Conservation (phyloP, 805 yeast species). For the Pichia insulana region DNA sequence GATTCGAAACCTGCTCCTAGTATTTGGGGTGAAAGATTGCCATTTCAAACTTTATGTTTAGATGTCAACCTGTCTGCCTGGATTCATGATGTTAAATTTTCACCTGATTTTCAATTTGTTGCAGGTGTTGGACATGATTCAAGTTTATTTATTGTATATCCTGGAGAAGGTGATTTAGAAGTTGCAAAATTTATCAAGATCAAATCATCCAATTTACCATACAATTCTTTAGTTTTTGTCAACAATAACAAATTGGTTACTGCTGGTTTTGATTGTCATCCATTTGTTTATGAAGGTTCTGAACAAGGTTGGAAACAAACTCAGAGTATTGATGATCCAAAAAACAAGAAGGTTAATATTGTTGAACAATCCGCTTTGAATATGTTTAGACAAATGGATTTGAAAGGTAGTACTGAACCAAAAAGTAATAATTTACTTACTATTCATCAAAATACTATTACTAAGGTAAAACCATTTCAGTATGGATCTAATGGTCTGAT, state of each 20-base stretch:
- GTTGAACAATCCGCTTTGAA: slow-evolving; percentile 72
- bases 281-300: slow-evolving; percentile 72
- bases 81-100: slow-evolving; percentile 86
- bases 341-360: slow-evolving; percentile 34
- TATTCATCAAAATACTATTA: slow-evolving; percentile 86
- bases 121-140: slow-evolving; percentile 87
- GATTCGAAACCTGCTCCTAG: slow-evolving; percentile 76
- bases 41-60: slow-evolving; percentile 86
- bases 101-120: slow-evolving; percentile 67
- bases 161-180: slow-evolving; percentile 54
- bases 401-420: slow-evolving; percentile 68
- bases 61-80: slow-evolving; percentile 74
- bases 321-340: slow-evolving; percentile 55
- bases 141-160: slow-evolving; percentile 70
- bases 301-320: slow-evolving; percentile 52
- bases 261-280: slow-evolving; percentile 91
- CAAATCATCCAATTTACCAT: slow-evolving; percentile 68
- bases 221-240: slow-evolving; percentile 64
- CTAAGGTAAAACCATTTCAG: slow-evolving; percentile 47
- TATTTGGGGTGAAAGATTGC: slow-evolving; percentile 91
- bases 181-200: slow-evolving; percentile 41
- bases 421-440: slow-evolving; percentile 50
- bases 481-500: slow-evolving; percentile 39
- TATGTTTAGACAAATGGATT: slow-evolving; percentile 92
- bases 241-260: slow-evolving; percentile 62